phyloP scores from a whole-genome alignment of 208 protist genomes.

The Herpetomonas tarakana region DNA sequence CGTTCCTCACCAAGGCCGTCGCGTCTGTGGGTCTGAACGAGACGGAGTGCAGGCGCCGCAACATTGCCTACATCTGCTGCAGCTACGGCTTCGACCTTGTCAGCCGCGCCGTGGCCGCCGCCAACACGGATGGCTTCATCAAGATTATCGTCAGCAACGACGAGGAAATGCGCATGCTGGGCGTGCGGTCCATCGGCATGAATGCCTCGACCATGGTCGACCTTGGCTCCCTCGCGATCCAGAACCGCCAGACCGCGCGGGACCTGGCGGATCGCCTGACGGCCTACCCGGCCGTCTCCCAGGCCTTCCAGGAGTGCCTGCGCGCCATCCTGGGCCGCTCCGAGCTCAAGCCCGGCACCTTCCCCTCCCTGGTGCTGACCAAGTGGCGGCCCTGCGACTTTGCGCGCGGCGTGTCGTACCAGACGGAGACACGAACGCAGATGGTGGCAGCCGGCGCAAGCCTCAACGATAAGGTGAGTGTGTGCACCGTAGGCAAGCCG shows the following conservation, averaged over 20 bases:
- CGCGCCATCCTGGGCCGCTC: conserved; percentile 61
- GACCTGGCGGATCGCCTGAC: conserved; percentile 65
- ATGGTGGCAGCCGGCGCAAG: background rate
- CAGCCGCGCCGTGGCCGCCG: conserved; percentile 65
- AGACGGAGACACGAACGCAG: conserved; percentile 5
- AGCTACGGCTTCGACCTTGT: conserved; percentile 62
- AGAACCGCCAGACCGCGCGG: conserved; percentile 45
- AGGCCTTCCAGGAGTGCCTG: conserved; percentile 83
- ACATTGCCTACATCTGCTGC: conserved; percentile 61
- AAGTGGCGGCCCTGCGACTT: conserved; percentile 63
- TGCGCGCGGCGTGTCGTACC: conserved; percentile 45
- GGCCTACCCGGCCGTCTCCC: conserved; percentile 76
- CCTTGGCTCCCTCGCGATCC: conserved; percentile 61
- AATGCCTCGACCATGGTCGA: conserved; percentile 72
- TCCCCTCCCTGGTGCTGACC: conserved; percentile 37
- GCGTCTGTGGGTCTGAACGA: conserved; percentile 72
- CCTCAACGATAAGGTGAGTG: background rate
- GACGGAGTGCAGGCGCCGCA: conserved; percentile 39
- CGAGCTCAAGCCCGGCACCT: conserved; percentile 43
- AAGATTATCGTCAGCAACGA: conserved; percentile 81
- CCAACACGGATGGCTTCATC: conserved; percentile 65
- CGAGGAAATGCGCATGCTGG: conserved; percentile 42
- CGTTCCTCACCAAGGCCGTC: conserved; percentile 54
- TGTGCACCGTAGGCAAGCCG: no score
- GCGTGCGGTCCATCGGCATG: conserved; percentile 59